Evolutionary conservation across 1,284 basidiomycete genomes (phyloP), one percentile per base, ranked within the genome.

Genomic region (Trametes hirsuta): DNA sequence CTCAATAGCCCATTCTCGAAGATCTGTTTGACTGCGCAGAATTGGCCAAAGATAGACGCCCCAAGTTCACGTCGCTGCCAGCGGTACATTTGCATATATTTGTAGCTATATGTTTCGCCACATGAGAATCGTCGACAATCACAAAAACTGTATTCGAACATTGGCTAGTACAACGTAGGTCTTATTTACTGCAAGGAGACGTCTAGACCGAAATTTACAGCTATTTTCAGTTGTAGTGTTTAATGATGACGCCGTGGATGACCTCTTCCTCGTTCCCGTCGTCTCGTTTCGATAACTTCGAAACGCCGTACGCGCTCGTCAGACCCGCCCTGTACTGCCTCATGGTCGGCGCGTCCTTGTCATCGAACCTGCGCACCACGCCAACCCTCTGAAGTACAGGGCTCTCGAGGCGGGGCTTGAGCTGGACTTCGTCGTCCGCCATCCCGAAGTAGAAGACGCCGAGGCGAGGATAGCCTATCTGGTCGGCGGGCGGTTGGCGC

Each of bases 381-480:
- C 75, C 77, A 0, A 69, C 68, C 39, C 66, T 67, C 53, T 77
- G 71, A n/a, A 81, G 64, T 2, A 79, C 73, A 1, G 77, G 76
- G 58, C 79, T 81, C n/a, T 77, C 72, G 15, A 65, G 65, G 48
- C 74, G 69, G 9, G 81, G 78, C 11, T 67, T 63, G 8, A 81
- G 74, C 53, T 71, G 72, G 8, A 77, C 69, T 67, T 66, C 58
- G 37, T 67, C 63, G 34, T 67, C 46, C 2, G 64, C 53, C 54
- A 63, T 56, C 3, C 37, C 71, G 68, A 85, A 85, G 71, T 84
- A 84, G 63, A 85, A 79, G 2, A 82, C 74, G 11, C 82, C 81
- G 9, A 84, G 74, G 21, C 84, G 76, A 46, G 79, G 72, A 57
- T 75, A 72, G 30, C 75, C 72, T 6, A 71, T 75, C 64, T 85